Base-by-base conservation (phyloP, 1,284 basidiomycete genomes). In the Cryptococcus wingfieldii region DNA sequence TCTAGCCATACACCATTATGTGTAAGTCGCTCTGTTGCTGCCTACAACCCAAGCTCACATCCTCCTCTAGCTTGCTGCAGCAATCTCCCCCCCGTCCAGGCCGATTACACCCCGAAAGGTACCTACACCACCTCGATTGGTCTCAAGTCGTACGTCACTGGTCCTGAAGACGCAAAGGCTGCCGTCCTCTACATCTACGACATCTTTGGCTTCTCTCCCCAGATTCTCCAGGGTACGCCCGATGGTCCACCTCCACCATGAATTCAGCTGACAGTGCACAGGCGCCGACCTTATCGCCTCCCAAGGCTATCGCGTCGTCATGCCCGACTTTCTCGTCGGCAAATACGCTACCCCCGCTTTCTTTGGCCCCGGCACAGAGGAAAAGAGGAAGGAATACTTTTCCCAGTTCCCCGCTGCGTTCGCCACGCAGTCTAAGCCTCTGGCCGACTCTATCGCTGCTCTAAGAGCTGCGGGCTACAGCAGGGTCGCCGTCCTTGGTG, bases 81-180 rank as follows among this genome's bases (percentile, higher is more conserved):
- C 23, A 67, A 67, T 50, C 71, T 79, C 52, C 77, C 79, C 27
- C 78, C 79, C 44, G 78, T 79, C 55, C 62, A 78, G 68, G 75
- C 74, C 51, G 69, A 78, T 54, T 80, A 81, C 72, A 72, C 76
- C n/a, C 73, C 78, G 59, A 79, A 79, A 69, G 80, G 80, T 37
- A 54, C 60, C 7, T 79, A 68, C 55, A 50, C 47, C 38, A 70
- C 72, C 25, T 59, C 79, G 56, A 64, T 69, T 31, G 78, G 72
- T 37, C 63, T 75, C 57, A 78, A 77, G 66, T 67, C 73, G 9
- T 78, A 78, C 59, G 61, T 60, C 9, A 57, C 66, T 38, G 72
- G 76, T 42, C 60, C 65, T 25, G 65, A 66, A 38, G 65, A 71
- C 52, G 62, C 72, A 25, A 70, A 68, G 50, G 56, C 62, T 46